Conservation (phyloP, 1,284 basidiomycete species). For the Trametes sp. region DNA sequence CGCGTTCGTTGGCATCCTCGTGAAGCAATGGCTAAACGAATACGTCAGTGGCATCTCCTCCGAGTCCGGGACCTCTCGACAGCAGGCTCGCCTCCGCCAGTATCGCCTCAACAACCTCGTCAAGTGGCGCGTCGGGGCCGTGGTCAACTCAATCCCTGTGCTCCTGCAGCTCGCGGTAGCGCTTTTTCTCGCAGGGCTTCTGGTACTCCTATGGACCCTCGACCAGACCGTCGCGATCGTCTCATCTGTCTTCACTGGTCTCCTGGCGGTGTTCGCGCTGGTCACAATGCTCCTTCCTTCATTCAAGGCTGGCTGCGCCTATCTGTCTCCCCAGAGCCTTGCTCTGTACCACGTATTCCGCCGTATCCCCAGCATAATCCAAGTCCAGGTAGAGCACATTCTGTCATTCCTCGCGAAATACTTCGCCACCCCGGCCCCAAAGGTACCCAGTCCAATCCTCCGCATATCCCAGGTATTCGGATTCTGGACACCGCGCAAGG, state of each 20-base stretch:
- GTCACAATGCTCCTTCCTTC: background rate
- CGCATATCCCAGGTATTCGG: background rate
- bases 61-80: constrained; percentile 6
- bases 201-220: constrained; percentile 23
- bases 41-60: constrained; percentile 9
- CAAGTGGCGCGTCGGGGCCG: constrained; percentile 22
- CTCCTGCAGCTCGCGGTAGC: constrained; percentile 22
- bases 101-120: constrained; percentile 19
- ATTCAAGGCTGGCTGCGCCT: background rate
- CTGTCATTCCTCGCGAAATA: background rate
- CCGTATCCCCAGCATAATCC: background rate
- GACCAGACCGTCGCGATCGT: constrained; percentile 14
- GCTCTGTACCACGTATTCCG: background rate
- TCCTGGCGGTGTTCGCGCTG: constrained; percentile 2
- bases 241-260: background rate
- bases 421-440: background rate
- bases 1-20: constrained; percentile 23
- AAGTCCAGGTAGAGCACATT: background rate
- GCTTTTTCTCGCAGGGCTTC: constrained; percentile 27
- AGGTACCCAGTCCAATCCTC: background rate
- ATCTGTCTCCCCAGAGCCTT: background rate
- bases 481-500: background rate
- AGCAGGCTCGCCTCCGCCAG: constrained; percentile 24
- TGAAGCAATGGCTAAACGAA: constrained; percentile 32
- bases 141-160: constrained; percentile 25